These are phyloP conservation scores for Pseudogymnoascus sp. DNA, from an alignment of 2,329 filamentous ascomycete species.

Conservation along the genomic window DNA sequence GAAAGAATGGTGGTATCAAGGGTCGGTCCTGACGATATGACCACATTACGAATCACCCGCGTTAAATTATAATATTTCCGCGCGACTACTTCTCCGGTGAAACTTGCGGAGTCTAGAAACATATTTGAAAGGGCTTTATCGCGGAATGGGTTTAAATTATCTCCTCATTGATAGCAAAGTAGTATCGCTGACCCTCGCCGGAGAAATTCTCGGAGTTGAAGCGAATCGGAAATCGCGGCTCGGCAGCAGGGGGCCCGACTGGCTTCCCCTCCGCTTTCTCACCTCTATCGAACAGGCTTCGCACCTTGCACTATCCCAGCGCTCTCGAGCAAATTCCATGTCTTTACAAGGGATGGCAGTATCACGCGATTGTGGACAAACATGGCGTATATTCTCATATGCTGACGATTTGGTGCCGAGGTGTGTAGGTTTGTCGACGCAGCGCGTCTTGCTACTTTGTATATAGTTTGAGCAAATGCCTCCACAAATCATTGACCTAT, in stretches of 20 bases:
- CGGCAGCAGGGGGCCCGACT: background rate
- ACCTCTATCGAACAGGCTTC: background rate
- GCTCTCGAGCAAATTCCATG: background rate
- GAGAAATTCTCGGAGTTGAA: constrained; percentile 16
- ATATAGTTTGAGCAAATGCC: background rate
- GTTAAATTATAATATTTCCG: background rate
- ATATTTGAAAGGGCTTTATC: background rate
- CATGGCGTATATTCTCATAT: constrained; percentile 19
- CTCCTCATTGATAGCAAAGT: background rate
- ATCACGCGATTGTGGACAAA: background rate
- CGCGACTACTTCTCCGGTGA: background rate
- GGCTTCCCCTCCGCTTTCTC: background rate
- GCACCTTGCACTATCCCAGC: background rate
- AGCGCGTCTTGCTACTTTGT: background rate
- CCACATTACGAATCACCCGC: background rate
- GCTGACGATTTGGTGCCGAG: background rate
- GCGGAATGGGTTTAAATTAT: background rate
- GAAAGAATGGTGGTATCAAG: background rate
- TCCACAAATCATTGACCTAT: background rate
- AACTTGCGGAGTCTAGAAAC: background rate
- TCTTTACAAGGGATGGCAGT: background rate
- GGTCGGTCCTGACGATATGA: background rate
- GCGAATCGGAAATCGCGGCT: constrained; percentile 5
- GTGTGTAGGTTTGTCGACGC: background rate
- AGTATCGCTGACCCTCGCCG: background rate